Evolutionary conservation across 164 flowering plant species (phyloP), one percentile per base, ranked within the genome.

Genomic region (Vitis amurensis): DNA sequence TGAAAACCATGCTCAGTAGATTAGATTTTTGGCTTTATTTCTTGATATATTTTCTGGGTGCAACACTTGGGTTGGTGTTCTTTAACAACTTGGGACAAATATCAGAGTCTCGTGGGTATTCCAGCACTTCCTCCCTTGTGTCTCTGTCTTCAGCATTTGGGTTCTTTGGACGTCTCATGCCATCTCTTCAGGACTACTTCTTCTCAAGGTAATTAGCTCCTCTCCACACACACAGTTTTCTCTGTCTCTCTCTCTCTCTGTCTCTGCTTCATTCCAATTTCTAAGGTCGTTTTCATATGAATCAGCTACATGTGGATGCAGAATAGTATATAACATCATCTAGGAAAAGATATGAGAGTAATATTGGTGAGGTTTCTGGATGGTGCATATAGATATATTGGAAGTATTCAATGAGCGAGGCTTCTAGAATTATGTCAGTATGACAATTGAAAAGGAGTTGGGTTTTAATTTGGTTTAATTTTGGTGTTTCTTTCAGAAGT

Each of bases 1-100:
- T 74, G 64, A 80, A 47, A 63, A 8, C 55, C 76, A 87, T 95
- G 97, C 2, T 93, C 16, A 75, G 17, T 70, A 88, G 86, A 66
- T 59, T 91, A 50, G 86, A 93, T n/a, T 95, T 95, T 77, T 95
- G 99, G 99, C 50, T 95, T n/a, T 95, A 95, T 74, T 88, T 89
- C 57, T 84, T 83, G n/a, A 82, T 84, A 1, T 93, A 95, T 67
- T 61, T 93, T 27, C 86, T 69, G 47, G 97, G 99, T 56, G 91
- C 87, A 12, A 88, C 99, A 4, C 72, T 95, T 44, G 99, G 99
- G 52, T 23, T 93, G 64, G 99, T 91, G 47, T 95, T 70, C 66
- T 49, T 91, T 76, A 93, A 91, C 69, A 91, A 95, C 72, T 71
- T 95, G 81, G 99, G 99, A 14, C 99, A 95, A 68, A 90, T 95